A percentile compares a stretch with the other conserved stretches of the same genome.
These are phyloP conservation scores for Yamadazyma trypodendri DNA, from an alignment of 1,139 yeast species.

Conservation along the genomic window DNA sequence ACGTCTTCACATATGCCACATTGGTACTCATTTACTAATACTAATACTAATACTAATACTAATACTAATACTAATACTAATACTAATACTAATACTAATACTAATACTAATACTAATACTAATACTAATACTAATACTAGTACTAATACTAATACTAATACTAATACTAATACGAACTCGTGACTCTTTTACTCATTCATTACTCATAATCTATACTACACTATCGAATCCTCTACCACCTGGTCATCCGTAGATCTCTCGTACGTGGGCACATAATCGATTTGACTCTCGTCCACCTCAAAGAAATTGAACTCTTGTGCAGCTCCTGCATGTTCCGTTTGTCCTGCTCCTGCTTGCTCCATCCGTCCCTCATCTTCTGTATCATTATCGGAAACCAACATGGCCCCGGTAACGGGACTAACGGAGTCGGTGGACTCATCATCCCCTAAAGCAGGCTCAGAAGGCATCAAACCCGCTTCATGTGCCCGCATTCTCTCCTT, in stretches of 20 bases:
- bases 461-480: slow-evolving; percentile 61
- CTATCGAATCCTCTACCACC: slow-evolving; percentile 13
- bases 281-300: slow-evolving; percentile 19
- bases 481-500: slow-evolving; percentile 53
- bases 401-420: slow-evolving; percentile 12
- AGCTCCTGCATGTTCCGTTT: background rate
- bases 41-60: no score
- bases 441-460: slow-evolving; percentile 46
- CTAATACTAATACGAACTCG: no score
- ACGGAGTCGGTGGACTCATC: slow-evolving; percentile 19
- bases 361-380: background rate
- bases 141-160: no score
- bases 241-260: slow-evolving; percentile 29
- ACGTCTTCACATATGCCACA: no score
- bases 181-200: background rate
- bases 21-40: no score
- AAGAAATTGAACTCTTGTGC: background rate
- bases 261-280: slow-evolving; percentile 42
- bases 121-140: no score
- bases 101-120: no score
- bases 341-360: background rate
- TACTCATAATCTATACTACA: background rate
- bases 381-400: background rate
- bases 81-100: no score
- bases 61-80: no score